A percentile compares a stretch with the other conserved stretches of the same genome.
These are phyloP conservation scores for Torulaspora gathmanii DNA, from an alignment of 805 yeast genomes.

Conservation along the genomic window DNA sequence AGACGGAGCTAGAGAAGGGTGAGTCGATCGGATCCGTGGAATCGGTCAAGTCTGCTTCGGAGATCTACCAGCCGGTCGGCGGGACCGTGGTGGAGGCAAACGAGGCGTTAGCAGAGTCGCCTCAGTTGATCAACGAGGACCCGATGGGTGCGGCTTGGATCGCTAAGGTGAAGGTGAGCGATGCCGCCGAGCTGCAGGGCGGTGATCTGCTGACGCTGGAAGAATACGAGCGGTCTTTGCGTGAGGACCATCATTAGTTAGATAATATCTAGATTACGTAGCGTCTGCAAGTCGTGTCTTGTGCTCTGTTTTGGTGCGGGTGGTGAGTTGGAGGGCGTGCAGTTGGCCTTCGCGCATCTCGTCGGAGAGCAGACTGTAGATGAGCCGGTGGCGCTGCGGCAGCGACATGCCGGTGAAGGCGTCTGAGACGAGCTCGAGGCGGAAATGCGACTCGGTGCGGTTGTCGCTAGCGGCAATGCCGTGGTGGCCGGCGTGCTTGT, in stretches of 20 bases:
- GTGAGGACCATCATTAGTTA: constrained; percentile 43
- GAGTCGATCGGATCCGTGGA: constrained; percentile 92
- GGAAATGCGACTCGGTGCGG: constrained; percentile 74
- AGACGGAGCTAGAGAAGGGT: constrained; percentile 56
- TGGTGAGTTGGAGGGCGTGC: constrained; percentile 83
- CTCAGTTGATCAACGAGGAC: constrained; percentile 76
- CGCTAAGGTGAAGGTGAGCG: constrained; percentile 63
- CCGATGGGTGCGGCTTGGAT: constrained; percentile 96
- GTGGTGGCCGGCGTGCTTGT: constrained; percentile 82
- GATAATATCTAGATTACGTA: not conserved
- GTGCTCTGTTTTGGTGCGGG: constrained; percentile 67
- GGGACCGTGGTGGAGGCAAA: constrained; percentile 76
- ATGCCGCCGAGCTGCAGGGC: constrained; percentile 40
- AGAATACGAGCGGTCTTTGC: constrained; percentile 53
- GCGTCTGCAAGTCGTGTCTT: constrained; percentile 8
- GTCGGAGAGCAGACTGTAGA: constrained; percentile 63
- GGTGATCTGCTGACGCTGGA: constrained; percentile 52
- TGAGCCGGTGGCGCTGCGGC: constrained; percentile 73
- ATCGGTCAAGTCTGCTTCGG: constrained; percentile 90
- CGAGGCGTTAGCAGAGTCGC: constrained; percentile 57
- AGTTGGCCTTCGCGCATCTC: constrained; percentile 67
- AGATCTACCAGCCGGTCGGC: constrained; percentile 80
- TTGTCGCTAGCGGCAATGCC: constrained; percentile 73
- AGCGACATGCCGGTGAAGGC: constrained; percentile 57
- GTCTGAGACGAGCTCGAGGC: constrained; percentile 67